These are phyloP conservation scores for Sphaerobolus stellatus DNA, from an alignment of 1,284 basidiomycete genomes.

Conservation along the genomic window DNA sequence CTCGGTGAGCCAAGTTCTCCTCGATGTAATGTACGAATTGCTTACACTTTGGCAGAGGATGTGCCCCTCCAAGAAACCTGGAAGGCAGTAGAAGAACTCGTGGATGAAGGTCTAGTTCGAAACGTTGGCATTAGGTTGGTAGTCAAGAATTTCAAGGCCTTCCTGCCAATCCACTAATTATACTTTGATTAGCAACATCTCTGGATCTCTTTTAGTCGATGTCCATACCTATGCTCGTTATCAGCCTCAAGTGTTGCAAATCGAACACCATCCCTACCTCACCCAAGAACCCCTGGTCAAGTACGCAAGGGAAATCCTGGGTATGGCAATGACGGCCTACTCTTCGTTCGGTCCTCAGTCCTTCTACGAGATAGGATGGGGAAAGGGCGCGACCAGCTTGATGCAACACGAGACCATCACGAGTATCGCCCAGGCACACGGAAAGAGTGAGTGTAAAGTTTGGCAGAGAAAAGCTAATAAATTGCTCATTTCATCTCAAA, in stretches of 20 bases:
- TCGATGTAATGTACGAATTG: too few species aligned
- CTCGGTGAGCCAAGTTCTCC: too few species aligned
- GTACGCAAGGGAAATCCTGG: slow-evolving; percentile 53
- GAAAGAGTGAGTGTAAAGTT: slow-evolving; percentile 64
- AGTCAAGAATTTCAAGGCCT: too few species aligned
- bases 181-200: slow-evolving; percentile 74
- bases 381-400: slow-evolving; percentile 50
- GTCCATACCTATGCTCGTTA: slow-evolving; percentile 70
- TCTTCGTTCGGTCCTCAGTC: slow-evolving; percentile 75
- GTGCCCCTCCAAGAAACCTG: slow-evolving; percentile 76
- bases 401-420: slow-evolving; percentile 51
- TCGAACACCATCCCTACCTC: slow-evolving; percentile 78
- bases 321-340: slow-evolving; percentile 75
- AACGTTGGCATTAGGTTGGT: slow-evolving; percentile 80
- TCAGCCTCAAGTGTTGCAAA: slow-evolving; percentile 69
- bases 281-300: slow-evolving; percentile 65
- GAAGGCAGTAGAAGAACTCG: slow-evolving; percentile 70
- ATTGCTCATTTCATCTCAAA: too few species aligned
- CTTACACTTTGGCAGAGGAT: too few species aligned
- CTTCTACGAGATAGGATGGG: slow-evolving; percentile 63
- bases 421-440: slow-evolving; percentile 49
- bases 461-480: too few species aligned
- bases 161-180: too few species aligned
- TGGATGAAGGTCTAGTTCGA: slow-evolving; percentile 64
- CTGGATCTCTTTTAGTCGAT: slow-evolving; percentile 62